Evolutionary conservation across 495 filamentous ascomycete genomes (phyloP), one percentile per base, ranked within the genome.

Genomic region (Penicillium robsamsonii): DNA sequence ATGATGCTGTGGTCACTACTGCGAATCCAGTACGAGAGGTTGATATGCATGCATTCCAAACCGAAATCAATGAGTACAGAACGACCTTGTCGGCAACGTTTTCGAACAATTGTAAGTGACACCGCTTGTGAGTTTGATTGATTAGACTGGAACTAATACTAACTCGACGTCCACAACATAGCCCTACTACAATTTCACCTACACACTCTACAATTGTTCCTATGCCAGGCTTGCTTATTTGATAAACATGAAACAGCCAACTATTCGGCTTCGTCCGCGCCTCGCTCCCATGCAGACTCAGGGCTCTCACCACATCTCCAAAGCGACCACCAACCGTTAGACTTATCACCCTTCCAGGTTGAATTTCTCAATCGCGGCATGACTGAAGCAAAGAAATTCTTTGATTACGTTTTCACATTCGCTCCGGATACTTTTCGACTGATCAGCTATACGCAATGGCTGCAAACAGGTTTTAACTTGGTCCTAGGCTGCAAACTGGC

Each of bases 321-420:
- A 49, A 49, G 46, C 37, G 17, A 30, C 18, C 29, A 24, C 12
- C 46, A 49, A 22, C 18, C 29, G 12, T 30, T 49, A 20, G 46
- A 49, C 12, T 5, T 49, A 35, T 49, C 46, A 33, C 17, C 29
- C 2, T 49, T 49, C 18, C 46, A 49, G 17, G 46, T 49, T 1
- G 46, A 49, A 13, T 30, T 49, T 30, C 56, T 62, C 11, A 59
- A 47, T 24, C 60, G 55, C n/a, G 60, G 60, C 11, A 47, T 62
- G 8, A 53, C 56, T 11, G 56, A 49, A 35, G 47, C 56, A 15
- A 62, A 59, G 51, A 37, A 55, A 29, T 62, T 59, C 20, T 33
- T 62, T 15, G 44, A 51, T n/a, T 59, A 42, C 37, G 50, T 59
- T 22, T 45, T 43, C 30, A 53, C 10, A 20, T 38, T 56, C 11